Percentiles rank a stretch among this genome's conserved stretches.
Conservation (phyloP, 2,329 filamentous ascomycete genomes). For the Macrophomina phaseolina region DNA sequence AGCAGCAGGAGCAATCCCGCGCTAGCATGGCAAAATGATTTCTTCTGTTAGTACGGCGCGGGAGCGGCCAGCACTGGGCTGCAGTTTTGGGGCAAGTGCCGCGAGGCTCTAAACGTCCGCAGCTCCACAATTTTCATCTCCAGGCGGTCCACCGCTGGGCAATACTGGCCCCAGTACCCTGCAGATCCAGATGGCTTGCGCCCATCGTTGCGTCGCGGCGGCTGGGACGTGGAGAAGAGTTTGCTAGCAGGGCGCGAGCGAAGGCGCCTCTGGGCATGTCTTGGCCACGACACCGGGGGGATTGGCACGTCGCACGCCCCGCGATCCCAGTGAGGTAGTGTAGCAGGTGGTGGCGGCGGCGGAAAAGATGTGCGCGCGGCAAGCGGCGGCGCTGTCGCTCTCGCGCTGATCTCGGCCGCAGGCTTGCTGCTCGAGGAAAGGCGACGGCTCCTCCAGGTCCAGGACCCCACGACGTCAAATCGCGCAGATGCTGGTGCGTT, state of each 20-base stretch:
- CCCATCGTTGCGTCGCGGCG: slow-evolving; percentile 9
- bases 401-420: slow-evolving; percentile 22
- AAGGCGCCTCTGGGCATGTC: slow-evolving; percentile 5
- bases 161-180: slow-evolving; percentile 25
- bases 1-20: not conserved
- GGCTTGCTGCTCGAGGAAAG: slow-evolving; percentile 7
- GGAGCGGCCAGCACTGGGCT: slow-evolving; percentile 6
- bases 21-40: not conserved
- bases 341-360: slow-evolving; percentile 20
- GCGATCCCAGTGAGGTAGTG: not conserved
- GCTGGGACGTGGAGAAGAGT: slow-evolving; percentile 7
- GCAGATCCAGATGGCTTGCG: slow-evolving; percentile 24
- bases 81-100: slow-evolving; percentile 7
- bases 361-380: slow-evolving; percentile 16
- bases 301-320: slow-evolving; percentile 20
- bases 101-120: slow-evolving; percentile 14
- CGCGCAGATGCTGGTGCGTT: slow-evolving; percentile 16
- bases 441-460: not conserved
- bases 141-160: slow-evolving; percentile 27
- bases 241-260: not conserved
- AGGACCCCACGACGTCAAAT: slow-evolving; percentile 26
- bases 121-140: slow-evolving; percentile 27
- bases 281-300: slow-evolving; percentile 19
- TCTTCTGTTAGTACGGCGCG: slow-evolving; percentile 2
- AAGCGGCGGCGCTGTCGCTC: slow-evolving; percentile 23